Evolutionary conservation across 495 filamentous ascomycete genomes (phyloP).

Genomic region (Podospora tetraspora): DNA sequence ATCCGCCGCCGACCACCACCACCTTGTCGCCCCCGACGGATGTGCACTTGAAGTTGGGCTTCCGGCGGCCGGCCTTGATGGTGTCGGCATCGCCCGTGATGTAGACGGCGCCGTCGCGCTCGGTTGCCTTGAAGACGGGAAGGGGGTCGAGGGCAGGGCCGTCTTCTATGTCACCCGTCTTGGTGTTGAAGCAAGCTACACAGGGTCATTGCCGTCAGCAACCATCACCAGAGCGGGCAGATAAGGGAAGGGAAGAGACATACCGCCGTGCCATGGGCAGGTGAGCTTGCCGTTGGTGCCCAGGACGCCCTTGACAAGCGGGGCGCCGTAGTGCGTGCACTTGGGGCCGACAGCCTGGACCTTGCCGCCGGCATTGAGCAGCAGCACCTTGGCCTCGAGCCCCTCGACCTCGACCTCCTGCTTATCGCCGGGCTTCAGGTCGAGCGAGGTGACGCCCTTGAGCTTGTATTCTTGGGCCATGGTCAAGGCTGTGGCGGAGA

Average conservation of each 20-base stretch:
- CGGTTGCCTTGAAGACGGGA: constrained; percentile 68
- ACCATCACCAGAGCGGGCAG: not conserved
- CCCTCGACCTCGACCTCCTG: constrained; percentile 87
- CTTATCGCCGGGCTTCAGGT: constrained; percentile 74
- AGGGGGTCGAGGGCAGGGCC: constrained; percentile 83
- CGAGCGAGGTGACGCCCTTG: constrained; percentile 67
- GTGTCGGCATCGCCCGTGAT: constrained; percentile 71
- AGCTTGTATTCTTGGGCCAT: constrained; percentile 75
- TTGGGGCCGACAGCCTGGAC: constrained; percentile 75
- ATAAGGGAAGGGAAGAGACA: constrained; percentile 18
- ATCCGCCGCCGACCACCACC: constrained; percentile 85
- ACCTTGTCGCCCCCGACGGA: constrained; percentile 58
- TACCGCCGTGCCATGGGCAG: constrained; percentile 94
- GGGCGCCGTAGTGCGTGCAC: constrained; percentile 92
- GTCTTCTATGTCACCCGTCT: constrained; percentile 91
- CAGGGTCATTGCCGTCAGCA: constrained; percentile 10
- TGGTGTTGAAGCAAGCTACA: constrained; percentile 81
- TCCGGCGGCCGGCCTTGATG: constrained; percentile 71
- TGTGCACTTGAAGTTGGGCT: constrained; percentile 66
- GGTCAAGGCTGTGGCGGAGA: constrained; percentile 7
- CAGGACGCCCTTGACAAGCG: constrained; percentile 75
- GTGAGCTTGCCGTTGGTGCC: constrained; percentile 77
- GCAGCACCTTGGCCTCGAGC: constrained; percentile 76
- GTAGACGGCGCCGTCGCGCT: constrained; percentile 78
- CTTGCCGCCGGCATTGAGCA: constrained; percentile 69